Evolutionary conservation across 768 basidiomycete species (phyloP), one percentile per base, ranked within the genome.

Genomic region (Lenzites betulinus): DNA sequence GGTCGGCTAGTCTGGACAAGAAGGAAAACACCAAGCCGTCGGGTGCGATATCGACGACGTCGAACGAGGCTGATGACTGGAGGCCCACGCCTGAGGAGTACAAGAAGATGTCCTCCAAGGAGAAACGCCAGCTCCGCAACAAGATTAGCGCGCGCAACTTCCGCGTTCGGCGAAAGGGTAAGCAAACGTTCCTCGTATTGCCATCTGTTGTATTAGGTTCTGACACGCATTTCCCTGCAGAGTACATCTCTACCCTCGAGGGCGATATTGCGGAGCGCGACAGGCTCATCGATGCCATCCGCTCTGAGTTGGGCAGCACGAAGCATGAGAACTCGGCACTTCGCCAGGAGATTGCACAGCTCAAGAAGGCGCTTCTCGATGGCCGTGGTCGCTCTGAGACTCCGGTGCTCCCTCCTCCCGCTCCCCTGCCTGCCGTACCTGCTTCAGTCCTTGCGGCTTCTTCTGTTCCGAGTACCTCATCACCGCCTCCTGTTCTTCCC

Each of bases 71-170:
- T 16, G 89, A 88, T 33, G 90, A 93, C 66, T 93, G 92, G 90
- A 83, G 92, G 50, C 93, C 92, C 8, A 83, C 86, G 3, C 89
- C 94, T 0, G 96, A 97, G 65, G 94, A 95, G 63, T 97, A 98
- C 78, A 88, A 92, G 71, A 98, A 93, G 74, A 90, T 99, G 84
- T 86, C 86, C 6, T 89, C 87, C 69, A 98, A 96, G 77, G 95
- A 98, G 79, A 98, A 98, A 75, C 78, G 97, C 9, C 96, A 98
- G 73, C 78, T 98, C 43, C 74, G 96, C 51, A 99, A 99, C 78
- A 99, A 99, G 86, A 94, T 98, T 67, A 90, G 88, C 65, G 96
- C 96, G 0, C 78, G 95, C 54, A 97, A 96, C 72, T 98, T 98
- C 76, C 82, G 96, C n/a, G 92, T 94, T 28, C 78, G 96, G 38